Base-by-base conservation (phyloP, 164 flowering plant genomes). In the Chloranthus sessilifolius region DNA sequence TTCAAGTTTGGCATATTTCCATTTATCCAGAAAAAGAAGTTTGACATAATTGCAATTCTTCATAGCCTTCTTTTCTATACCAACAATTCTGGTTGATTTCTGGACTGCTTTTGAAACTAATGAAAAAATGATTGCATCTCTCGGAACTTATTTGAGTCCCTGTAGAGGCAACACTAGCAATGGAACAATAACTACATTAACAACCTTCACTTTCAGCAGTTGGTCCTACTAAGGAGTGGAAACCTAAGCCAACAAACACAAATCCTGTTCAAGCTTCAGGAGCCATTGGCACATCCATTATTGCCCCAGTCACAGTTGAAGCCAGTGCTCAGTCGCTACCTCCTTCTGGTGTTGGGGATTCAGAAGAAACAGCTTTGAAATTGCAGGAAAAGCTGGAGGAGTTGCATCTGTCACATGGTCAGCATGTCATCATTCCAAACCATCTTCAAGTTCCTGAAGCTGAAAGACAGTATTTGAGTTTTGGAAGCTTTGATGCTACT, bases 371-470 rank as follows among this genome's bases (percentile, higher is more conserved):
- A 30, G 65, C 74, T 38, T 57, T 57, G 20, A 69, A 72, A 33
- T 55, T 82, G 60, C 82, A 76, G 65, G 69, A 55, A 65, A 78
- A 81, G 69, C 68, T 85, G 21, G 82, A 73, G 53, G 73, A 74
- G 19, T 60, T 79, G 33, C 82, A 72, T 46, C 47, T 83, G 55
- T 74, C 72, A 39, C 73, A 59, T 28, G 57, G 69, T 44, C 79
- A 75, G 43, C 78, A 78, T 74, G 97, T 89, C 43, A 83, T 89
- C 20, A 77, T 89, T 55, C 95, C 97, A 39, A 70, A 79, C 49
- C 95, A 89, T 56, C 78, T 89, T 16, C 90, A 80, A 60, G 97
- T 86, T 14, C 88, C 97, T 40, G 97, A 86, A 60, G 74, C 82
- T 60, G 86, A 76, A 61, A 75, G 88, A 62, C 66, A 60, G 42